Evolutionary conservation across 1,284 basidiomycete species (phyloP).

Genomic region (Microbotryomycetes sp.): DNA sequence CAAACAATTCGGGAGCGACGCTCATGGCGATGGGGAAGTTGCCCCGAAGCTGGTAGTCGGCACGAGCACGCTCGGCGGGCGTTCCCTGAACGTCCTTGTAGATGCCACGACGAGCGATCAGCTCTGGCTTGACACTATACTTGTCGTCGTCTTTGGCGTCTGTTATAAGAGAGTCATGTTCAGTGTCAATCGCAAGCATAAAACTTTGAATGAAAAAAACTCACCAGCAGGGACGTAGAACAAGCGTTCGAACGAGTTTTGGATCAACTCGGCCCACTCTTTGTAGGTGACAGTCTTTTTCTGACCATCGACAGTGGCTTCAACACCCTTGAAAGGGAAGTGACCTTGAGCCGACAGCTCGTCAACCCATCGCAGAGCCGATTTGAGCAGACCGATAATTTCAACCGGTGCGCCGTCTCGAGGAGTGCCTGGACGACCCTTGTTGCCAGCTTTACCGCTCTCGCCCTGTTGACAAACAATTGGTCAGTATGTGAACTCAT

Average conservation of each 20-base stretch:
- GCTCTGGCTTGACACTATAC: slow-evolving; percentile 62
- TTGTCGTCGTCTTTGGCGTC: slow-evolving; percentile 65
- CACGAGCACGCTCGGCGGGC: slow-evolving; percentile 78
- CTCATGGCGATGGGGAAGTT: slow-evolving; percentile 73
- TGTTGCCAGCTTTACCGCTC: slow-evolving; percentile 81
- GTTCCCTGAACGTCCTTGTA: slow-evolving; percentile 98
- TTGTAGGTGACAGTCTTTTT: slow-evolving; percentile 73
- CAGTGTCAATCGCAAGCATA: slow-evolving; percentile 1
- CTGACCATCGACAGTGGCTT: slow-evolving; percentile 65
- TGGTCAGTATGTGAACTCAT: background rate
- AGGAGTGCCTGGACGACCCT: slow-evolving; percentile 88
- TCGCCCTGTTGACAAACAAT: slow-evolving; percentile 54
- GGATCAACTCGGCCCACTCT: slow-evolving; percentile 81
- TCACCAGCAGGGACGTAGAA: slow-evolving; percentile 82
- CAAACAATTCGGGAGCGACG: slow-evolving; percentile 92
- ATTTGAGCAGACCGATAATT: slow-evolving; percentile 88
- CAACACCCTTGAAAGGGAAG: slow-evolving; percentile 87
- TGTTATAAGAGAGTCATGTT: slow-evolving; percentile 36
- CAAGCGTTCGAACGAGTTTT: slow-evolving; percentile 76
- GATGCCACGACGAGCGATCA: slow-evolving; percentile 87
- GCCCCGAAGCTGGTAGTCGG: slow-evolving; percentile 71
- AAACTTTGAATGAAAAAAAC: slow-evolving; percentile 28
- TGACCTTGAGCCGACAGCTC: slow-evolving; percentile 58
- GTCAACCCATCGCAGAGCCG: slow-evolving; percentile 82
- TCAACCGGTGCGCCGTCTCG: slow-evolving; percentile 93